Percentiles rank a stretch among this genome's conserved stretches.
These are phyloP conservation scores for Acer campestre DNA, from an alignment of 345 rosid genomes.

Conservation along the genomic window DNA sequence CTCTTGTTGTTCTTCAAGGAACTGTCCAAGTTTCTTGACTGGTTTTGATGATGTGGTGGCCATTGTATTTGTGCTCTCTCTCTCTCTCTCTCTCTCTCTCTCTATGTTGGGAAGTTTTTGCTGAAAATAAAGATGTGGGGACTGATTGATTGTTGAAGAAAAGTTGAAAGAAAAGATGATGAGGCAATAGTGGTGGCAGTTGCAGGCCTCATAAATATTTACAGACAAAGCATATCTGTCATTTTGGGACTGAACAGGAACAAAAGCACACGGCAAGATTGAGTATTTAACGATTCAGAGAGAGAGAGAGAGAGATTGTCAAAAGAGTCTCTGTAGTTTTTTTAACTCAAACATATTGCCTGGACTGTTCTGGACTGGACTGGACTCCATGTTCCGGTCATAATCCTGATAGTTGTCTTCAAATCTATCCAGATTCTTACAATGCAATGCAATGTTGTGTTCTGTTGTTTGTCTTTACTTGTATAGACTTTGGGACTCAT, in stretches of 20 bases:
- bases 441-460: not conserved
- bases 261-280: conserved; percentile 15
- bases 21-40: conserved; percentile 46
- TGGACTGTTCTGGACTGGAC: not conserved
- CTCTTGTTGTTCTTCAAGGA: conserved; percentile 62
- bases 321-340: conserved; percentile 1
- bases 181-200: conserved; percentile 11
- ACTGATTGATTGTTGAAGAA: not conserved
- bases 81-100: too few species aligned
- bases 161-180: not conserved
- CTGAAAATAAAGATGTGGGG: conserved; percentile 17
- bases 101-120: not conserved
- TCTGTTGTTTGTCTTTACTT: conserved; percentile 12
- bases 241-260: conserved; percentile 26
- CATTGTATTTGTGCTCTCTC: too few species aligned
- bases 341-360: not conserved
- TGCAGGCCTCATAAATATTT: conserved; percentile 26
- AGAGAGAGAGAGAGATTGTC: conserved; percentile 7
- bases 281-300: conserved; percentile 22
- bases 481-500: not conserved
- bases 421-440: conserved; percentile 1
- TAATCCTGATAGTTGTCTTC: not conserved
- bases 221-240: conserved; percentile 37
- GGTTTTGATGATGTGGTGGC: conserved; percentile 16
- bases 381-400: not conserved